A percentile compares a stretch with the other conserved stretches of the same genome.
Evolutionary conservation across 805 yeast species (phyloP).

Genomic region (Suhomyces sp.): DNA sequence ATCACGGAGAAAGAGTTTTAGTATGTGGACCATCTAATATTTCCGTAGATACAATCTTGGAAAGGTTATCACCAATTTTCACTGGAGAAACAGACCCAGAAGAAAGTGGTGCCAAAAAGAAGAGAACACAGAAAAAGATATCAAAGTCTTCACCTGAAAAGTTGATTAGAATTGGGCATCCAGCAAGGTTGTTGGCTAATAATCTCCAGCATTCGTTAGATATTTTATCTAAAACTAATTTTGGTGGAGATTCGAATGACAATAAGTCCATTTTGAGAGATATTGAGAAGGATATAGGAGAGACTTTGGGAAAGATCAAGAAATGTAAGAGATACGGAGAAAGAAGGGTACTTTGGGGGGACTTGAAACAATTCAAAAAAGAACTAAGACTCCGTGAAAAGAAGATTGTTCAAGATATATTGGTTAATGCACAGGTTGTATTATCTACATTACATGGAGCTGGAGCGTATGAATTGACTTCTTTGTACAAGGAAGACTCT

Average conservation of each 20-base stretch:
- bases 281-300: conserved; percentile 68
- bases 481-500: conserved; percentile 41
- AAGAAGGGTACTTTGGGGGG: conserved; percentile 63
- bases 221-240: conserved; percentile 57
- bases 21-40: conserved; percentile 95
- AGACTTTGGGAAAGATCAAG: conserved; percentile 53
- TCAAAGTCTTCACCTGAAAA: conserved; percentile 34
- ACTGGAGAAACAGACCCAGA: conserved; percentile 9
- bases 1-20: conserved; percentile 52
- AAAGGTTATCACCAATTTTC: conserved; percentile 52
- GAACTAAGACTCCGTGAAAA: conserved; percentile 69
- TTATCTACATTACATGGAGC: conserved; percentile 88
- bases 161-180: conserved; percentile 88
- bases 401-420: conserved; percentile 57
- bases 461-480: conserved; percentile 66
- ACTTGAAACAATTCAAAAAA: conserved; percentile 64
- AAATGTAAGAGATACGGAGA: conserved; percentile 65
- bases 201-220: conserved; percentile 76
- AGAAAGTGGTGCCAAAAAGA: conserved; percentile 5
- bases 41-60: conserved; percentile 87
- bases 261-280: conserved; percentile 55
- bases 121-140: conserved; percentile 34
- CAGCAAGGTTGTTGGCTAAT: conserved; percentile 71
- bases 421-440: conserved; percentile 65
- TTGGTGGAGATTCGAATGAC: conserved; percentile 41